A percentile compares a stretch with the other conserved stretches of the same genome.
Conservation (phyloP, 257 asterid species). For the Salvia hispanica region DNA sequence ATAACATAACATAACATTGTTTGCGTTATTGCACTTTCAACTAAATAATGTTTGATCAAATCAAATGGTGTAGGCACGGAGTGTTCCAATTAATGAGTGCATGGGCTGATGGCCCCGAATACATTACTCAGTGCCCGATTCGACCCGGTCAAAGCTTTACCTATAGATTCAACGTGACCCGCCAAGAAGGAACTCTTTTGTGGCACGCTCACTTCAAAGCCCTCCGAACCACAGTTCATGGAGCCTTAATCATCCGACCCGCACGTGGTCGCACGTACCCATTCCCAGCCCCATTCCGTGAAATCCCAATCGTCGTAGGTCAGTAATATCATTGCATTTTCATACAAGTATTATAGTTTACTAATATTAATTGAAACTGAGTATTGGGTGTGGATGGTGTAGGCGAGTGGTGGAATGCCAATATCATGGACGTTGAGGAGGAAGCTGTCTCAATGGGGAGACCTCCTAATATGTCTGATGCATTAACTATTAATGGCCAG, state of each 20-base stretch:
- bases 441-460: conserved; percentile 42
- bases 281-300: conserved; percentile 58
- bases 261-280: conserved; percentile 59
- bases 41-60: too few species aligned
- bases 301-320: conserved; percentile 71
- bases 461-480: conserved; percentile 49
- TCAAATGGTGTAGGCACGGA: conserved; percentile 70
- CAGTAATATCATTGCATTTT: neutral
- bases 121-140: conserved; percentile 66
- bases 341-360: neutral
- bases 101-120: conserved; percentile 83
- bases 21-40: neutral
- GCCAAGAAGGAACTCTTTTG: conserved; percentile 84
- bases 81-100: conserved; percentile 55
- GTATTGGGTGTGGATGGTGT: neutral
- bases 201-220: conserved; percentile 72
- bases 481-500: conserved; percentile 64
- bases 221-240: conserved; percentile 70
- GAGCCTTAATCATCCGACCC: conserved; percentile 69
- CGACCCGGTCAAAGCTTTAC: conserved; percentile 65
- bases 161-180: conserved; percentile 51
- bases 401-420: conserved; percentile 83
- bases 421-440: conserved; percentile 48
- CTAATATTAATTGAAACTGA: neutral
- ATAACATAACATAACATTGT: too few species aligned